phyloP scores from a whole-genome alignment of 2,329 filamentous ascomycete species.

The Scedosporium dehoogii region DNA sequence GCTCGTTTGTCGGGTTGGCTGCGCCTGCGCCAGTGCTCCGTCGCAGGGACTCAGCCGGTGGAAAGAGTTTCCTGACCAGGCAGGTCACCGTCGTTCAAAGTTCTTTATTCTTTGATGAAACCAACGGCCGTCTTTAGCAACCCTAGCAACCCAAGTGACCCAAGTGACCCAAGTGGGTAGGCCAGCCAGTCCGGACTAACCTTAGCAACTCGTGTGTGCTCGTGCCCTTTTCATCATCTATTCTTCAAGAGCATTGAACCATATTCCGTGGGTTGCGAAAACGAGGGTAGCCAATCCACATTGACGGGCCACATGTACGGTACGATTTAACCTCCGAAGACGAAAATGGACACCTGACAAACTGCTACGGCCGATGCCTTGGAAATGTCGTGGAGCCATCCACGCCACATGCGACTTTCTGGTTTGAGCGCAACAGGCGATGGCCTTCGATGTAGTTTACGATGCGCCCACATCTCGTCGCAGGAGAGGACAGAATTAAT shows the following conservation, averaged over 20 bases:
- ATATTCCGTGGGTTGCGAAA: not conserved
- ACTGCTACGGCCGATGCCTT: not conserved
- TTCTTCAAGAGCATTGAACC: not conserved
- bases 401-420: not conserved
- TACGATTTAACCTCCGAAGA: too few species aligned
- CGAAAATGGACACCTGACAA: not conserved
- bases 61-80: not conserved
- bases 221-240: not conserved
- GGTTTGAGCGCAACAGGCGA: not conserved
- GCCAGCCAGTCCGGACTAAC: not conserved
- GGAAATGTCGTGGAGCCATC: not conserved
- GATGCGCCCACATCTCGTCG: too few species aligned
- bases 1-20: too few species aligned
- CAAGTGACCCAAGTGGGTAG: constrained; percentile 1
- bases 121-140: not conserved
- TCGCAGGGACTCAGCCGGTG: not conserved
- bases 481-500: too few species aligned
- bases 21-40: not conserved
- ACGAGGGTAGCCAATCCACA: not conserved
- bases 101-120: constrained; percentile 1
- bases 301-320: too few species aligned
- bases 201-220: not conserved
- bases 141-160: too few species aligned
- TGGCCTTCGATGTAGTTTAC: too few species aligned
- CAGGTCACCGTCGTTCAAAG: not conserved